These are phyloP conservation scores for Pharnaceum exiguum DNA, from an alignment of 148 eudicot species.

Conservation along the genomic window DNA sequence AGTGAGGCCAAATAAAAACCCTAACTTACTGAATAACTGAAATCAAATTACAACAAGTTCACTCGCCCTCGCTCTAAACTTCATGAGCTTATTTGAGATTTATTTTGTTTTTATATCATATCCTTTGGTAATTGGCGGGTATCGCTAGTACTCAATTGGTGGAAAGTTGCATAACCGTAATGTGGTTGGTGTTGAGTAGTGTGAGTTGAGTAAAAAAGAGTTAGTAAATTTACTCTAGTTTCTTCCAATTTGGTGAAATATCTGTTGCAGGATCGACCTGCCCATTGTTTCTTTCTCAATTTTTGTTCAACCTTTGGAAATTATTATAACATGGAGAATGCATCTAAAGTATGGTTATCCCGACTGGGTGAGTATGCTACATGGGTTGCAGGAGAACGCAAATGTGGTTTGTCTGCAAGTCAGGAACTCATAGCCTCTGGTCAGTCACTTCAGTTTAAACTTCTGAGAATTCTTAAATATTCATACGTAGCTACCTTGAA, in stretches of 20 bases:
- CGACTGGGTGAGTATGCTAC: constrained; percentile 41
- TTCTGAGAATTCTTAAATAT: not conserved
- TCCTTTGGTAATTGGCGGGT: too few relatives aligned
- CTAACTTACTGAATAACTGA: too few relatives aligned
- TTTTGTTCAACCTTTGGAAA: constrained; percentile 24
- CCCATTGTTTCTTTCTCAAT: constrained; percentile 38
- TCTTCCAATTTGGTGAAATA: not conserved
- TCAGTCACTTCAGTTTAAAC: constrained; percentile 18
- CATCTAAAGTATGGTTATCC: constrained; percentile 51
- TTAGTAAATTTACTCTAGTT: not conserved
- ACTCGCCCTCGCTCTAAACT: too few relatives aligned
- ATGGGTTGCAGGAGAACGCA: constrained; percentile 33
- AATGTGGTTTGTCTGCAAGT: constrained; percentile 32
- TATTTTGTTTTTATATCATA: too few relatives aligned
- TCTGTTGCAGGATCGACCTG: constrained; percentile 62
- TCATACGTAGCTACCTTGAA: not conserved
- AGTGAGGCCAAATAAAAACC: too few relatives aligned
- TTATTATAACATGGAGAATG: constrained; percentile 21
- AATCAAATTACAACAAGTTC: too few relatives aligned
- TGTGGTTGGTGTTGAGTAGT: too few relatives aligned
- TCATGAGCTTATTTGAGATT: too few relatives aligned
- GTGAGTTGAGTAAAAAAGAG: too few relatives aligned
- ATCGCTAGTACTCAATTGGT: too few relatives aligned
- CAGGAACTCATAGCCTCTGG: constrained; percentile 52
- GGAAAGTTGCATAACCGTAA: too few relatives aligned